These are phyloP conservation scores for Daldinia grandis DNA, from an alignment of 495 filamentous ascomycete genomes.

Conservation along the genomic window DNA sequence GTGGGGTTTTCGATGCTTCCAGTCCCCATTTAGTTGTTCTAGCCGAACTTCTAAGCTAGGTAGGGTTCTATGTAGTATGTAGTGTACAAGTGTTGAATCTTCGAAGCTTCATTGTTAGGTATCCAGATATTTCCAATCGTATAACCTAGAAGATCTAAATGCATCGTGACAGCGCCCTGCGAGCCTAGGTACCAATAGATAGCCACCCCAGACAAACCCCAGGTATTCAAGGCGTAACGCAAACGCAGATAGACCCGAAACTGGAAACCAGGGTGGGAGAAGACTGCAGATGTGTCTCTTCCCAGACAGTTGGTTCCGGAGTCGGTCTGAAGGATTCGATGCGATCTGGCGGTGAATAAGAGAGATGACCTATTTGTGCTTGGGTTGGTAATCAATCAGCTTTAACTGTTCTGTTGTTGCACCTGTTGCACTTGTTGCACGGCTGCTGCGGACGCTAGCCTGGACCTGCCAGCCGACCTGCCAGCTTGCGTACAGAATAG, in stretches of 20 bases:
- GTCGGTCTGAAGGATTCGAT: conserved; percentile 40
- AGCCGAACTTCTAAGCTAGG: too few relatives aligned
- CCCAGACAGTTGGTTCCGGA: conserved; percentile 37
- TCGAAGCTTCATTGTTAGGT: not conserved
- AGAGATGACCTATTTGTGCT: conserved; percentile 24
- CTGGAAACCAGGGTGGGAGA: conserved; percentile 16
- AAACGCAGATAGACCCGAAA: conserved; percentile 1
- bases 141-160: not conserved
- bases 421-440: not conserved
- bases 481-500: not conserved
- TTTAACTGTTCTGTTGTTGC: conserved; percentile 20
- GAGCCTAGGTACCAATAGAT: not conserved
- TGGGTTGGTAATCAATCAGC: conserved; percentile 41
- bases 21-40: too few relatives aligned
- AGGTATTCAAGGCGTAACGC: not conserved
- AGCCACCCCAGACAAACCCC: not conserved
- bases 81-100: not conserved
- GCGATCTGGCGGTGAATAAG: conserved; percentile 42
- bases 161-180: not conserved
- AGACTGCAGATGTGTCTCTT: conserved; percentile 20
- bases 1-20: too few relatives aligned
- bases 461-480: not conserved
- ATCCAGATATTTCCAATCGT: not conserved
- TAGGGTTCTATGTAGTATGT: too few relatives aligned
- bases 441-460: not conserved